Evolutionary conservation across 1,284 basidiomycete species (phyloP).

Genomic region (Apiotrichum porosum): DNA sequence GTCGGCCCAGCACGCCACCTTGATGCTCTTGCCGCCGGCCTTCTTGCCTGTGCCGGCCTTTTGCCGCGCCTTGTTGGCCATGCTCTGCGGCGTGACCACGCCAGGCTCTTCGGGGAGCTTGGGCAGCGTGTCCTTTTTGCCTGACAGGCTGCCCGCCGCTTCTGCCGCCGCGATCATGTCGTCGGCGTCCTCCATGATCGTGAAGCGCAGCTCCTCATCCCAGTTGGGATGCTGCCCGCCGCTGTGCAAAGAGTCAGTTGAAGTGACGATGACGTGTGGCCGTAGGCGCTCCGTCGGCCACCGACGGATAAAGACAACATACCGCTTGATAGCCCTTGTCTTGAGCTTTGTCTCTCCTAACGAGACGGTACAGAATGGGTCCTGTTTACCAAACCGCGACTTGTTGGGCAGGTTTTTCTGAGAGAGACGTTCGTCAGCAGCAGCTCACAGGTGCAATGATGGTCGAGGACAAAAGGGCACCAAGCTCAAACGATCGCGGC

Average conservation of each 20-base stretch:
- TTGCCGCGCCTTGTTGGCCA: slow-evolving; percentile 36
- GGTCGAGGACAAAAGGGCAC: too few relatives aligned
- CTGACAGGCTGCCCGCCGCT: slow-evolving; percentile 48
- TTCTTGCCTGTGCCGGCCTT: slow-evolving; percentile 9
- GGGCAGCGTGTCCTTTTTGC: slow-evolving; percentile 6
- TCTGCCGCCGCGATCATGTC: slow-evolving; percentile 56
- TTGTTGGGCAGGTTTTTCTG: slow-evolving; percentile 91
- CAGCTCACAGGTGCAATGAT: too few relatives aligned
- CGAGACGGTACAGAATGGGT: slow-evolving; percentile 82
- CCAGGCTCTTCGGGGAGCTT: slow-evolving; percentile 20
- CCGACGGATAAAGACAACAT: slow-evolving; percentile 3
- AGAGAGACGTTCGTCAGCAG: too few relatives aligned
- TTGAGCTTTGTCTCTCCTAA: slow-evolving; percentile 75
- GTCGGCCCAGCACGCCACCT: slow-evolving; percentile 85
- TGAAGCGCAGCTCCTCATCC: slow-evolving; percentile 97
- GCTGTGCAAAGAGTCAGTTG: slow-evolving; percentile 37
- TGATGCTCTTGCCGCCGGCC: slow-evolving; percentile 61
- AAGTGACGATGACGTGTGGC: background rate
- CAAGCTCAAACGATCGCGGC: too few relatives aligned
- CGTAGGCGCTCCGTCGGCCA: background rate
- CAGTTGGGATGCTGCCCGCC: slow-evolving; percentile 98
- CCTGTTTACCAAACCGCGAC: slow-evolving; percentile 92
- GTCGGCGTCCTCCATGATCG: slow-evolving; percentile 73
- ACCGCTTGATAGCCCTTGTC: slow-evolving; percentile 80
- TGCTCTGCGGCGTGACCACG: slow-evolving; percentile 49